Evolutionary conservation across 805 yeast genomes (phyloP).

Genomic region (Zygoascus tannicola): DNA sequence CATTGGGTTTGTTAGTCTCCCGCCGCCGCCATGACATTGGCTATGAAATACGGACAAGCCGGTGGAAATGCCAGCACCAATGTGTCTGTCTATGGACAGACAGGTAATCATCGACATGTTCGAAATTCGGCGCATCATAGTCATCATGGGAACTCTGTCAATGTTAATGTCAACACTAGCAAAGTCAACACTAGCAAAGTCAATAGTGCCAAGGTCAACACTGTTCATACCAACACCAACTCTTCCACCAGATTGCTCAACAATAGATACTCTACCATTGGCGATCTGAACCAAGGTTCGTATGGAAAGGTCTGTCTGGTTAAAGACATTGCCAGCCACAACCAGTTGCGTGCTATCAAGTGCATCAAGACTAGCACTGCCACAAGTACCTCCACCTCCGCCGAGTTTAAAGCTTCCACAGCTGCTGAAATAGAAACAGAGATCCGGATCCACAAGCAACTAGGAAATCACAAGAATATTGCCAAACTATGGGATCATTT

Average conservation of each 20-base stretch:
- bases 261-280: conserved; percentile 53
- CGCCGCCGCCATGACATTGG: too few relatives aligned
- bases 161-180: not conserved
- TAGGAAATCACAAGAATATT: conserved; percentile 71
- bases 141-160: not conserved
- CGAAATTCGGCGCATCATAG: too few relatives aligned
- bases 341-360: conserved; percentile 70
- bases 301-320: conserved; percentile 89
- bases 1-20: too few relatives aligned
- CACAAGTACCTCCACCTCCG: not conserved
- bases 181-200: not conserved
- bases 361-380: conserved; percentile 37
- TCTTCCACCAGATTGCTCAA: too few relatives aligned
- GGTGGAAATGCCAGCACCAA: too few relatives aligned
- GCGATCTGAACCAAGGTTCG: conserved; percentile 74
- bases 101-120: too few relatives aligned
- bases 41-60: too few relatives aligned
- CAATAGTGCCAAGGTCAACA: too few relatives aligned
- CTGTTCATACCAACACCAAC: too few relatives aligned
- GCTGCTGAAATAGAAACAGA: conserved; percentile 36
- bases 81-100: too few relatives aligned
- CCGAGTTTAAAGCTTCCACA: not conserved
- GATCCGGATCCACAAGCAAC: conserved; percentile 60
- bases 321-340: conserved; percentile 43
- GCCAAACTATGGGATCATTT: conserved; percentile 66